These are phyloP conservation scores for Ophiostoma pallidulum DNA, from an alignment of 2,329 filamentous ascomycete species.

Conservation along the genomic window DNA sequence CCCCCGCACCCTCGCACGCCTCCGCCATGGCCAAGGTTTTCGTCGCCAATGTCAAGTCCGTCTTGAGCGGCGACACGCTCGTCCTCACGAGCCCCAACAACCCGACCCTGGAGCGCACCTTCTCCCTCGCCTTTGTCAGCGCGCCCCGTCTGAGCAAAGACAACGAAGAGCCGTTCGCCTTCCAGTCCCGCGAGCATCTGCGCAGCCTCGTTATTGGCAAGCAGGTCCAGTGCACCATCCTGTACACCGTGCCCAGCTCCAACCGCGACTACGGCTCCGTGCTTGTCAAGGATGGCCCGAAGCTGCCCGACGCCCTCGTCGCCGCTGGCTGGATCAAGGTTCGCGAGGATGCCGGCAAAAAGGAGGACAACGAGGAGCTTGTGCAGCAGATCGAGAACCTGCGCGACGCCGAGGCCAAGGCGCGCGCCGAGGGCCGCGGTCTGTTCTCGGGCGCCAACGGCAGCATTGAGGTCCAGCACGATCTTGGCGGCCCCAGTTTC, in stretches of 20 bases:
- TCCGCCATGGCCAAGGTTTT: conserved; percentile 43
- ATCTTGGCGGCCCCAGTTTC: conserved; percentile 70
- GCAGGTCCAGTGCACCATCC: conserved; percentile 70
- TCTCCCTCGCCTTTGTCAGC: conserved; percentile 87
- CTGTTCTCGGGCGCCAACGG: conserved; percentile 62
- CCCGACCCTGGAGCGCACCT: conserved; percentile 68
- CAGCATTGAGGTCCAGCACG: conserved; percentile 69
- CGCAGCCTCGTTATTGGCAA: conserved; percentile 79
- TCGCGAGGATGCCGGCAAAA: conserved; percentile 84
- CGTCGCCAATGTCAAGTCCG: conserved; percentile 77
- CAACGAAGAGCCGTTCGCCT: conserved; percentile 85
- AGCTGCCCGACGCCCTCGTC: conserved; percentile 72
- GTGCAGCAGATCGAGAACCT: conserved; percentile 66
- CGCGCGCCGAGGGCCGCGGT: conserved; percentile 70
- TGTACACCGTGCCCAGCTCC: conserved; percentile 79
- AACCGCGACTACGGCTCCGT: conserved; percentile 83
- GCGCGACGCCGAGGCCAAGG: conserved; percentile 65
- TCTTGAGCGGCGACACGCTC: conserved; percentile 87
- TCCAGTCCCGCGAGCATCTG: conserved; percentile 89
- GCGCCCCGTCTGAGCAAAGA: conserved; percentile 81
- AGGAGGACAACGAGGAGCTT: conserved; percentile 75
- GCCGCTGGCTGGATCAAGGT: conserved; percentile 89
- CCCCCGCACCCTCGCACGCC: background rate
- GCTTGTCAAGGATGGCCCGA: conserved; percentile 63
- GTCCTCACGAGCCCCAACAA: conserved; percentile 75